Percentiles rank a stretch among this genome's conserved stretches.
These are phyloP conservation scores for Microbotryum saponariae DNA, from an alignment of 1,284 basidiomycete species.

Conservation along the genomic window DNA sequence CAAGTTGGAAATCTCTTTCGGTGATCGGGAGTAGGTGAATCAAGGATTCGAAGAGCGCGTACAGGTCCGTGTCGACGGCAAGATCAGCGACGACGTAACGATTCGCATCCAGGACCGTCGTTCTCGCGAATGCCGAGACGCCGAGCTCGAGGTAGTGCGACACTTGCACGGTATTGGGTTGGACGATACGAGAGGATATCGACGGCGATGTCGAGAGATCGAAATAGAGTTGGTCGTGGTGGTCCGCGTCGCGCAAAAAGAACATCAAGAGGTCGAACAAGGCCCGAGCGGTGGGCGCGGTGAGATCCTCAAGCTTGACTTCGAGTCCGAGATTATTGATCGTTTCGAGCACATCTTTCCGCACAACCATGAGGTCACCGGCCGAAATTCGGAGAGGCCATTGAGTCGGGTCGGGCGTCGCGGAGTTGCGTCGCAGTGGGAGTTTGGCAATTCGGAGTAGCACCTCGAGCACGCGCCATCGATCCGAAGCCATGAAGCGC, in stretches of 20 bases:
- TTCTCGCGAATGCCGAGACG: conserved; percentile 69
- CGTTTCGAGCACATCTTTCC: conserved; percentile 25
- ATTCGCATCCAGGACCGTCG: conserved; percentile 70
- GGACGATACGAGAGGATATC: conserved; percentile 1
- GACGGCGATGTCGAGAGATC: conserved; percentile 17
- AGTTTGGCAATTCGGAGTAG: conserved; percentile 55
- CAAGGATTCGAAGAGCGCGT: conserved; percentile 52
- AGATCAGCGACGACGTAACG: conserved; percentile 64
- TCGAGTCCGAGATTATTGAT: conserved; percentile 17
- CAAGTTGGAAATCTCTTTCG: conserved; percentile 65
- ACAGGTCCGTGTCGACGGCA: conserved; percentile 53
- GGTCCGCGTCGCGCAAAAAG: conserved; percentile 28
- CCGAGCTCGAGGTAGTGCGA: conserved; percentile 64
- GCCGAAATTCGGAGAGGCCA: conserved; percentile 52
- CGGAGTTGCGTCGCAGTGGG: conserved; percentile 43
- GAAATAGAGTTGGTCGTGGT: conserved; percentile 19
- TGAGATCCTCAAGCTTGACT: conserved; percentile 15
- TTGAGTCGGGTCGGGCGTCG: conserved; percentile 17
- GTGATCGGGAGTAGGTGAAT: conserved; percentile 73
- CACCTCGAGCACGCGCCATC: conserved; percentile 55
- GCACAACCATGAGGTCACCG: conserved; percentile 45
- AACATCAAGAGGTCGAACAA: conserved; percentile 26
- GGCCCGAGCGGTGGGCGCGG: background rate
- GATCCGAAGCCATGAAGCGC: conserved; percentile 57
- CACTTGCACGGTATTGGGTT: conserved; percentile 44